Evolutionary conservation across 306 rosid species (phyloP).

Genomic region (Crotalaria pallida): DNA sequence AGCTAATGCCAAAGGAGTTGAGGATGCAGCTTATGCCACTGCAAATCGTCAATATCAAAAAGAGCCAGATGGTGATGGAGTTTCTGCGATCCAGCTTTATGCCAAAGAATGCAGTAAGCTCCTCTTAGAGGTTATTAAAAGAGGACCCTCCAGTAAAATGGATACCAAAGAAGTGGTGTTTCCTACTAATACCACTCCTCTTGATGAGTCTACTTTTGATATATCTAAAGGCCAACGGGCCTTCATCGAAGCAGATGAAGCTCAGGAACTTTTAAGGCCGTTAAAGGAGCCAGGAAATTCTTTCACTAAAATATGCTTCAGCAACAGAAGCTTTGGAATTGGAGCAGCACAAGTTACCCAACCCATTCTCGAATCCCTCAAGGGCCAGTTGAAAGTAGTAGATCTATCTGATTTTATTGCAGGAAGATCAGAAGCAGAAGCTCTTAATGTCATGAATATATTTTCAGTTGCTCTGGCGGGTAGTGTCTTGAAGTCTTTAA

Average conservation of each 20-base stretch:
- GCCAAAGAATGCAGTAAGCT: constrained; percentile 89
- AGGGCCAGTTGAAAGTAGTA: constrained; percentile 66
- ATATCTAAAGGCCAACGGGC: constrained; percentile 67
- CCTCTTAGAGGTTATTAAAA: constrained; percentile 76
- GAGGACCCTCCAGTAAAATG: constrained; percentile 35
- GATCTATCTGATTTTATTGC: constrained; percentile 83
- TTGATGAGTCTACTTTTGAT: constrained; percentile 54
- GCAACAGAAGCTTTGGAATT: constrained; percentile 80
- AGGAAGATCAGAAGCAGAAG: constrained; percentile 76
- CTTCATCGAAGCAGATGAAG: constrained; percentile 79
- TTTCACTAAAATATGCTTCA: constrained; percentile 86
- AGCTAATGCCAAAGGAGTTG: constrained; percentile 69
- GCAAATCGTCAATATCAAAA: constrained; percentile 63
- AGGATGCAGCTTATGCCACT: constrained; percentile 63
- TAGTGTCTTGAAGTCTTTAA: constrained; percentile 53
- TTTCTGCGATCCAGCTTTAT: constrained; percentile 93
- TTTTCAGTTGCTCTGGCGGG: constrained; percentile 76
- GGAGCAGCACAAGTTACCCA: constrained; percentile 63
- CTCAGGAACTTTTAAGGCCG: constrained; percentile 62
- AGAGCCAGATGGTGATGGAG: constrained; percentile 96
- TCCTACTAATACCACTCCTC: constrained; percentile 25
- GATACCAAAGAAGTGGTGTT: constrained; percentile 25
- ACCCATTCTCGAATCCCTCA: constrained; percentile 60
- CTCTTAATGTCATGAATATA: constrained; percentile 68
- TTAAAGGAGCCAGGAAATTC: constrained; percentile 61